phyloP scores from a whole-genome alignment of 306 rosid species.

The Cajanus cajan region DNA sequence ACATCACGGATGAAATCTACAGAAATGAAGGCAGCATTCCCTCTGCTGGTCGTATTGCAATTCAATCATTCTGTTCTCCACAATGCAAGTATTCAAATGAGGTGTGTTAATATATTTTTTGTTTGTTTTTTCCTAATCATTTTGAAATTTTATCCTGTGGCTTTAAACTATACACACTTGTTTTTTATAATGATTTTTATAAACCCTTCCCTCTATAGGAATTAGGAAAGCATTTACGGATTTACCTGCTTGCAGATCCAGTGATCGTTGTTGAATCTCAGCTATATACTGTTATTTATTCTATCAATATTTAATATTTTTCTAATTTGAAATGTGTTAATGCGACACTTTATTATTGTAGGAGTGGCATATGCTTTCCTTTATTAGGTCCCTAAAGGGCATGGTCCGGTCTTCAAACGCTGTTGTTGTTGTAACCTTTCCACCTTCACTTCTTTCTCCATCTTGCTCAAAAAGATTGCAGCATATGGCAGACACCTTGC shows the following conservation, averaged over 20 bases:
- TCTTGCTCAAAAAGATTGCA: slow-evolving; percentile 79
- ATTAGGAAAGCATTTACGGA: not conserved
- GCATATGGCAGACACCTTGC: slow-evolving; percentile 89
- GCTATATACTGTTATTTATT: not conserved
- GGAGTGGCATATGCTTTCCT: slow-evolving; percentile 94
- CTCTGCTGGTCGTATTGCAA: slow-evolving; percentile 70
- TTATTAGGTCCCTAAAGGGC: slow-evolving; percentile 68
- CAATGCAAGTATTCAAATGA: slow-evolving; percentile 67
- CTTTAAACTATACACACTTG: not conserved
- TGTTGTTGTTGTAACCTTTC: slow-evolving; percentile 72
- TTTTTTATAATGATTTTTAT: not conserved
- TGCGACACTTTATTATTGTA: slow-evolving; percentile 29
- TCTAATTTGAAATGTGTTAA: not conserved
- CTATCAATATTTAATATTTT: slow-evolving; percentile 4
- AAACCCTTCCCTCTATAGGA: not conserved
- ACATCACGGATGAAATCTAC: slow-evolving; percentile 20
- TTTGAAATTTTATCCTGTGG: slow-evolving; percentile 18
- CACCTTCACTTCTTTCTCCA: slow-evolving; percentile 63
- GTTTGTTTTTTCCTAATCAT: not conserved
- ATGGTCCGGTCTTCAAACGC: slow-evolving; percentile 71
- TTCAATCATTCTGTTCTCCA: slow-evolving; percentile 91
- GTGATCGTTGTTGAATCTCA: not conserved
- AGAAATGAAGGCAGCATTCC: slow-evolving; percentile 52
- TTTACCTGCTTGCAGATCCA: not conserved
- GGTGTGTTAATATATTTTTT: slow-evolving; percentile 47